Evolutionary conservation across 2,329 filamentous ascomycete genomes (phyloP), one percentile per base, ranked within the genome.

Genomic region (Ceratocystis eucalypticola): DNA sequence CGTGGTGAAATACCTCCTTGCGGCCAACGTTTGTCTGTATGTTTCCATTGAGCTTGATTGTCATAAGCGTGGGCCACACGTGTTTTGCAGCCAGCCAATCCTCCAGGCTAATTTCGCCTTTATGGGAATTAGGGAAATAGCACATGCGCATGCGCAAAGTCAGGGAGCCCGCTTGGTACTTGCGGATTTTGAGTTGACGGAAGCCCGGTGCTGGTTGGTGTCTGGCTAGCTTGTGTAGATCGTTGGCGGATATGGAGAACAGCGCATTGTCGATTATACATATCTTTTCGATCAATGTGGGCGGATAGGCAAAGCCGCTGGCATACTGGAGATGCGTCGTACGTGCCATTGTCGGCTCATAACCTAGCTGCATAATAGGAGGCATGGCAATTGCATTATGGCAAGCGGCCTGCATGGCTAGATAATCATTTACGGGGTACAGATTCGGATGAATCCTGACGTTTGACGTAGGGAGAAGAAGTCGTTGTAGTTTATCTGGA

Each of bases 1-100:
- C 89, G 70, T 86, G 89, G 10, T 86, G 86, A 71, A 92, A 82
- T 69, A 94, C 86, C 0, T 83, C 74, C 71, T 89, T 90, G 33
- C 88, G 82, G 50, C 87, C 82, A 8, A 84, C 73, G 28, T 79
- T 59, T 33, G 59, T n/a, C 5, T 61, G 22, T 3, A 61, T 20
- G 0, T 61, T 46, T n/a, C 28, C 33, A 44, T 65, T 65, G 2
- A 65, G 22, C 50, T 65, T 65, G 37, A 61, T 12, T 2, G 64
- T 50, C 1, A 65, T n/a, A 10, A 45, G 28, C 17, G 50, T 25
- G 5, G 64, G 33, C 64, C 64, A 65, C 25, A 46, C 53, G 17
- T 61, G 53, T n/a, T 61, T 61, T 45, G 45, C 20, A 6, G 25
- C 30, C 17, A 61, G 44, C 64, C 64, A 65, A 10, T 59, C 37